These are phyloP conservation scores for Sphaerostilbella broomeana DNA, from an alignment of 2,329 filamentous ascomycete genomes.

Conservation along the genomic window DNA sequence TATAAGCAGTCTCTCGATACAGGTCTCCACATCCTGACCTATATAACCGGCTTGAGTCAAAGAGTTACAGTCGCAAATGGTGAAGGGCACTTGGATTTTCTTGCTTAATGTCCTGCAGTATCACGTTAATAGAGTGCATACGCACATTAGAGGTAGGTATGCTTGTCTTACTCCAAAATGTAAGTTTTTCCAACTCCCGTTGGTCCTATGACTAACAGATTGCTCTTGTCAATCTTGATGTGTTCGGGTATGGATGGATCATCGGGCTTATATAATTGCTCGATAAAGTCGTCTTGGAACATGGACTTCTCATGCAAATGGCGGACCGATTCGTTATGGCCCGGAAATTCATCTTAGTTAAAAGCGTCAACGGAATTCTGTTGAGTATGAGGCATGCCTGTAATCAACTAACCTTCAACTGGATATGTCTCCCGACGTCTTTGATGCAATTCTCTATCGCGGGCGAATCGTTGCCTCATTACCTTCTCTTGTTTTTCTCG, in stretches of 20 bases:
- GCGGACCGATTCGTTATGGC: conserved; percentile 42
- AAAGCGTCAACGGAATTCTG: conserved; percentile 1
- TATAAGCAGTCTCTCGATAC: conserved; percentile 82
- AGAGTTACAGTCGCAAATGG: conserved; percentile 91
- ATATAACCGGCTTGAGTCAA: conserved; percentile 97
- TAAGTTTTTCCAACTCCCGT: conserved; percentile 96
- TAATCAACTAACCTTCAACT: conserved; percentile 60
- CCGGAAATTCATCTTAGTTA: conserved; percentile 46
- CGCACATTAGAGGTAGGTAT: not conserved
- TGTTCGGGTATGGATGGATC: conserved; percentile 37
- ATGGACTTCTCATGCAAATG: conserved; percentile 32
- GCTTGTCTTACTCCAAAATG: conserved; percentile 61
- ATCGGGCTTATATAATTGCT: conserved; percentile 44
- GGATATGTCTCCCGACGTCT: conserved; percentile 58
- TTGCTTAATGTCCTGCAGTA: conserved; percentile 73
- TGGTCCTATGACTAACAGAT: conserved; percentile 82
- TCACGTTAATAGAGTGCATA: conserved; percentile 16
- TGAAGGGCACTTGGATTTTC: conserved; percentile 90
- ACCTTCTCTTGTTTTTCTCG: conserved; percentile 54
- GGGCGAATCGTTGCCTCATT: conserved; percentile 62
- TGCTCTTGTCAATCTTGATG: conserved; percentile 89
- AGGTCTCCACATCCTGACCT: conserved; percentile 94
- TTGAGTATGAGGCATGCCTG: not conserved
- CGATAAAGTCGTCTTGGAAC: conserved; percentile 27
- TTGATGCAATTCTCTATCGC: conserved; percentile 56